These are phyloP conservation scores for Chalciporus pseudorubinellus DNA, from an alignment of 768 basidiomycete genomes.

Conservation along the genomic window DNA sequence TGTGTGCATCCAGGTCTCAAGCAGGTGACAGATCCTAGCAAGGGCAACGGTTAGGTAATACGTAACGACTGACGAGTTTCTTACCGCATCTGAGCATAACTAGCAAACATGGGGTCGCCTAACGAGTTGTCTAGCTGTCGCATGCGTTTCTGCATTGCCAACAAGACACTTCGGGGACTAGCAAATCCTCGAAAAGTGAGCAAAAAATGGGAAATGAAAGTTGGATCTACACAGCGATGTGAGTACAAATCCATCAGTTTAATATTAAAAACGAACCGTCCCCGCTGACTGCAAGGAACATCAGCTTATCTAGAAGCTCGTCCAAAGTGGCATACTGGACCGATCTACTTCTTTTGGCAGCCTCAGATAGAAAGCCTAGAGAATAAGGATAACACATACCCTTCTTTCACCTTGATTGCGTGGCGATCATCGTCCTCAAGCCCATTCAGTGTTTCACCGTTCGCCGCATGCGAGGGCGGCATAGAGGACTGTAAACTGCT, in stretches of 20 bases:
- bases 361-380: conserved; percentile 9
- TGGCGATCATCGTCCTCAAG: conserved; percentile 26
- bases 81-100: conserved; percentile 86
- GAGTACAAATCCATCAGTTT: conserved; percentile 10
- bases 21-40: conserved; percentile 70
- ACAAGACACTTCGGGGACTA: conserved; percentile 71
- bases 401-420: conserved; percentile 44
- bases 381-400: conserved; percentile 38
- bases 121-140: conserved; percentile 68
- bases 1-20: conserved; percentile 75
- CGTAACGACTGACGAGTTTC: conserved; percentile 1
- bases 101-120: conserved; percentile 82
- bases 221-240: conserved; percentile 51
- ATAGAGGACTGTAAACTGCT: conserved; percentile 20
- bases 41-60: neutral
- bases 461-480: conserved; percentile 11
- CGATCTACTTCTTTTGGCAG: conserved; percentile 41
- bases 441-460: conserved; percentile 15
- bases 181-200: conserved; percentile 83
- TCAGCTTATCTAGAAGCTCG: conserved; percentile 75
- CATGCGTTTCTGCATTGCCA: conserved; percentile 87
- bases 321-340: conserved; percentile 75
- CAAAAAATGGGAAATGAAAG: conserved; percentile 76
- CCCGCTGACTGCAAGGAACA: conserved; percentile 80
- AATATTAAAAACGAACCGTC: conserved; percentile 53